A percentile compares a stretch with the other conserved stretches of the same genome.
phyloP scores from a whole-genome alignment of 2,329 filamentous ascomycete species.

The Nothomitra cinnamomea region DNA sequence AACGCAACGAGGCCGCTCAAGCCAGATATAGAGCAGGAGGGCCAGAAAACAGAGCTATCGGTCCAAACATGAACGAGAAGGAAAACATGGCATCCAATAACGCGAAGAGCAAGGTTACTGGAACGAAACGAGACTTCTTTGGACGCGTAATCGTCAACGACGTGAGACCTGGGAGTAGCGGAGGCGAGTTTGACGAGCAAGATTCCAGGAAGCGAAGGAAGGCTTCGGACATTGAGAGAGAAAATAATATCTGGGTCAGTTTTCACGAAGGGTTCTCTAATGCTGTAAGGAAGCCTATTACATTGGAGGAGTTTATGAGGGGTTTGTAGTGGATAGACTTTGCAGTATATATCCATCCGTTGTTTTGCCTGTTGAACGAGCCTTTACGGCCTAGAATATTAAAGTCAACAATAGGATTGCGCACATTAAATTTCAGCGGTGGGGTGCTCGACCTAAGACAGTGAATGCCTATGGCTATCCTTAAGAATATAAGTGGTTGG shows the following conservation, averaged over 20 bases:
- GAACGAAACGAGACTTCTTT: slow-evolving; percentile 65
- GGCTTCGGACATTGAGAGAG: slow-evolving; percentile 13
- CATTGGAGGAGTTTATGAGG: slow-evolving; percentile 59
- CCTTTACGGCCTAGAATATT: too few relatives aligned
- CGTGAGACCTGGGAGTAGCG: slow-evolving; percentile 18
- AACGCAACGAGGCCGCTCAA: slow-evolving; percentile 48
- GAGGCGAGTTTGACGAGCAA: slow-evolving; percentile 19
- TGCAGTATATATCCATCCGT: background rate
- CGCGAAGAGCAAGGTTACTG: slow-evolving; percentile 16
- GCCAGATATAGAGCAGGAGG: slow-evolving; percentile 43
- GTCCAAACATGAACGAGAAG: slow-evolving; percentile 10
- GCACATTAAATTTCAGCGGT: too few relatives aligned
- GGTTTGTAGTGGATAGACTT: slow-evolving; percentile 31
- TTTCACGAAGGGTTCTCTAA: slow-evolving; percentile 87
- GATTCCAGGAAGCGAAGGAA: slow-evolving; percentile 13
- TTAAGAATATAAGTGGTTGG: too few relatives aligned
- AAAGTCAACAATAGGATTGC: too few relatives aligned
- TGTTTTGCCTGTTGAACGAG: too few relatives aligned
- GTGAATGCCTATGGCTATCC: too few relatives aligned
- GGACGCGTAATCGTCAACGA: slow-evolving; percentile 47
- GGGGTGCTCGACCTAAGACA: too few relatives aligned
- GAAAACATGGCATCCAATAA: slow-evolving; percentile 15
- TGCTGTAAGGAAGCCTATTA: slow-evolving; percentile 77
- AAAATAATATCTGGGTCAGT: slow-evolving; percentile 58
- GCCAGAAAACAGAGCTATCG: slow-evolving; percentile 13